Conservation (phyloP, 768 basidiomycete species). For the Auricularia cornea region DNA sequence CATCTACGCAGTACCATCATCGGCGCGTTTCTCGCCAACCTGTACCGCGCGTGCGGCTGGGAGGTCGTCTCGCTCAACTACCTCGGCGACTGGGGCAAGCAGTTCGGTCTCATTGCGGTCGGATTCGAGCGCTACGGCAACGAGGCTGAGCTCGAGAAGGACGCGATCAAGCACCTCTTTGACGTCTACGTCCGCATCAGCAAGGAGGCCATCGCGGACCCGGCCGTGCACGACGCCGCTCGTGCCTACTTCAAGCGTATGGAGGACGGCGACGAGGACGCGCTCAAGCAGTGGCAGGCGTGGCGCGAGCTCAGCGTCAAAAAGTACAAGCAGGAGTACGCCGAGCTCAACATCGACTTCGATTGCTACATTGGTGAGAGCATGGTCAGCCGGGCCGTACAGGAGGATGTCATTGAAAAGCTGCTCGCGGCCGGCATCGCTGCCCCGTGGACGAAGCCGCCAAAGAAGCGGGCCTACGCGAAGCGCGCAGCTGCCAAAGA, state of each 20-base stretch:
- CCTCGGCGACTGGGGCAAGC: constrained; percentile 34
- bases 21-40: constrained; percentile 32
- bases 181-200: constrained; percentile 35
- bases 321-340: constrained; percentile 28
- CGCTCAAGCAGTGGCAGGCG: constrained; percentile 30
- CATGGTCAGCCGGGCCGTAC: constrained; percentile 24
- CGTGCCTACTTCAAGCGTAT: constrained; percentile 29
- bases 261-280: constrained; percentile 31
- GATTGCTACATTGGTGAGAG: constrained; percentile 34
- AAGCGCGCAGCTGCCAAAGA: no score
- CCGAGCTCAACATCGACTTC: constrained; percentile 31
- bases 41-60: constrained; percentile 33
- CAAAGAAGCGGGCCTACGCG: no score
- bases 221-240: constrained; percentile 14
- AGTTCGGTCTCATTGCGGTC: constrained; percentile 31
- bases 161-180: constrained; percentile 35
- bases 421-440: no score
- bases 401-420: constrained; percentile 23
- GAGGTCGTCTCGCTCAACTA: constrained; percentile 31
- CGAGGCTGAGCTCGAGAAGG: constrained; percentile 26
- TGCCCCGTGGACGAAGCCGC: no score
- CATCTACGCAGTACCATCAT: constrained; percentile 36
- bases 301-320: constrained; percentile 33
- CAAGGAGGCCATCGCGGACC: constrained; percentile 22
- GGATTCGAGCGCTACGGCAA: constrained; percentile 32